A percentile compares a stretch with the other conserved stretches of the same genome.
Conservation (phyloP, 306 rosid genomes). For the Cicer chorassanicum region DNA sequence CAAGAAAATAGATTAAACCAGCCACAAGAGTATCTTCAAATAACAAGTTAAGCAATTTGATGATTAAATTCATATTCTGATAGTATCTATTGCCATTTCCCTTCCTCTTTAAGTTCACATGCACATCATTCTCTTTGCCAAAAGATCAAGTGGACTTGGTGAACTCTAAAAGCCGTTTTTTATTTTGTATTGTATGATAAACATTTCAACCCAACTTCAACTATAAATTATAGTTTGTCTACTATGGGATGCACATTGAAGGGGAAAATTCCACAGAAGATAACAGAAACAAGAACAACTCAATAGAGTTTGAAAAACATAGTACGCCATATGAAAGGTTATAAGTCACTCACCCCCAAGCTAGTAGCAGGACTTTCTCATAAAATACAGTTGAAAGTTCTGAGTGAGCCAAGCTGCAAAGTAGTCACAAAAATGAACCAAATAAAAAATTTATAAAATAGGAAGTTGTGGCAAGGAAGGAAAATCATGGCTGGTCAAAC, state of each 20-base stretch:
- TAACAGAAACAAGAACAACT: not conserved
- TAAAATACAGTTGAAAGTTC: constrained; percentile 96
- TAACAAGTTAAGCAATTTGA: constrained; percentile 10
- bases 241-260: constrained; percentile 9
- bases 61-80: constrained; percentile 1
- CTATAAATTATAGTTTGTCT: constrained; percentile 10
- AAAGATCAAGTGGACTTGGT: not conserved
- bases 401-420: constrained; percentile 96
- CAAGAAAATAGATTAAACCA: constrained; percentile 6
- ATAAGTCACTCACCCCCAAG: constrained; percentile 88
- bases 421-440: constrained; percentile 41
- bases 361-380: constrained; percentile 95
- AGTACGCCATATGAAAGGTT: constrained; percentile 2
- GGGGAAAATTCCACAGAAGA: not conserved
- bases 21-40: not conserved
- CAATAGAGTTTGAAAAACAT: not conserved
- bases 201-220: constrained; percentile 25
- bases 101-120: constrained; percentile 7
- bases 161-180: not conserved
- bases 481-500: constrained; percentile 52
- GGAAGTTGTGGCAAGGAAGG: constrained; percentile 34
- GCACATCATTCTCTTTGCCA: not conserved
- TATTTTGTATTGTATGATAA: constrained; percentile 28
- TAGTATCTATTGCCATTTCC: not conserved
- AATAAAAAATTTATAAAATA: constrained; percentile 26